Conservation (phyloP, 2,329 filamentous ascomycete genomes). For the Biscogniauxia sp. region DNA sequence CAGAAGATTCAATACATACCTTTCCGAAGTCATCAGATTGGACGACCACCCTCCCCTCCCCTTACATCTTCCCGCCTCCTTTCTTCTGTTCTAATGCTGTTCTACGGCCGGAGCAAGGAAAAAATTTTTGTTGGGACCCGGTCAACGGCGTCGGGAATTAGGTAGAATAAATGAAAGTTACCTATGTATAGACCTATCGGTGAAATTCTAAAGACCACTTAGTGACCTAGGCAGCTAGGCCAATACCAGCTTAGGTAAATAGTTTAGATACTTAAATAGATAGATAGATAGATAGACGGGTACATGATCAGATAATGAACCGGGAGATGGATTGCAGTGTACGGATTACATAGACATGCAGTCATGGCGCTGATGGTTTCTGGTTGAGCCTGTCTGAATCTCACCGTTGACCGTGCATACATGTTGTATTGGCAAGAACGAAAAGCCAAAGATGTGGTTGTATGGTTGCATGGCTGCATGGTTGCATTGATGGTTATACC, state of each 20-base stretch:
- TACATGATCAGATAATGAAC: too few species aligned
- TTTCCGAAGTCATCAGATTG: too few species aligned
- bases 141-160: constrained; percentile 10
- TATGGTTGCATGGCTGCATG: neutral
- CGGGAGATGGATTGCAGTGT: too few species aligned
- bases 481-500: neutral
- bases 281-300: too few species aligned
- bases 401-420: neutral
- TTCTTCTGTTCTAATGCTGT: neutral
- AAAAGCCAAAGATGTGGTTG: neutral
- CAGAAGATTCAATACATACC: neutral
- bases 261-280: neutral
- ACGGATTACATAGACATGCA: neutral
- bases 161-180: neutral
- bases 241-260: neutral
- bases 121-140: constrained; percentile 23
- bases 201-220: neutral
- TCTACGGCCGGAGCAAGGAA: neutral
- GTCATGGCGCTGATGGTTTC: neutral
- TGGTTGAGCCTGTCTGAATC: neutral
- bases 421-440: too few species aligned
- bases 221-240: too few species aligned
- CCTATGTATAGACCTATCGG: neutral
- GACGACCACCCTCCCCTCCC: neutral
- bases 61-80: neutral